A percentile compares a stretch with the other conserved stretches of the same genome.
Conservation (phyloP, 1,139 yeast genomes). For the Debaryomyces udenii region DNA sequence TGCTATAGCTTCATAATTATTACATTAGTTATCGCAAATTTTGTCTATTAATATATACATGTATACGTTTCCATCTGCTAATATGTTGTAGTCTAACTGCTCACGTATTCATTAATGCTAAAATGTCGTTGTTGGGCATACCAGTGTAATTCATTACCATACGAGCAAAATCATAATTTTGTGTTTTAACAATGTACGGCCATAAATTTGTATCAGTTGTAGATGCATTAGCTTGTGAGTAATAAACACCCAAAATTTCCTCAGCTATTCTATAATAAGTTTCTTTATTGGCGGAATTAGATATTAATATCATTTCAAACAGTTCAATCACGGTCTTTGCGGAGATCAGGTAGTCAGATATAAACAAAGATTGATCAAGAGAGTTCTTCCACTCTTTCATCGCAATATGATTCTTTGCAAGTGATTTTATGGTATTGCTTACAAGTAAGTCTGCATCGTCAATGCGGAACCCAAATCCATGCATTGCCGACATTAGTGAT, state of each 20-base stretch:
- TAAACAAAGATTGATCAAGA: background rate
- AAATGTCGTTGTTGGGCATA: conserved; percentile 18
- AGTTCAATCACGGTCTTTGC: conserved; percentile 2
- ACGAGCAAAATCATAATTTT: conserved; percentile 21
- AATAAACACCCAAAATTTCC: conserved; percentile 2
- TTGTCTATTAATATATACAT: conserved; percentile 5
- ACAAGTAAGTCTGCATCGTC: conserved; percentile 1
- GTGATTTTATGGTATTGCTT: background rate
- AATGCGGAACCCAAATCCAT: conserved; percentile 4
- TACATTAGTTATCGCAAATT: background rate
- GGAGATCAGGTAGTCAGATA: background rate
- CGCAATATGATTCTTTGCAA: background rate
- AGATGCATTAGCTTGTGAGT: background rate
- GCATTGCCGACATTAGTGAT: conserved; percentile 4
- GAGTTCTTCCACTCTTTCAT: conserved; percentile 1
- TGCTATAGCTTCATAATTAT: conserved; percentile 1
- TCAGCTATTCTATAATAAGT: conserved; percentile 1
- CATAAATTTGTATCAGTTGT: conserved; percentile 19
- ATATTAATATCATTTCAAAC: conserved; percentile 2
- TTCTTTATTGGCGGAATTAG: background rate
- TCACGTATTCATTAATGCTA: conserved; percentile 13
- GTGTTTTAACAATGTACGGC: conserved; percentile 22
- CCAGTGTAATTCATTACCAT: conserved; percentile 23
- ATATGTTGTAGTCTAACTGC: background rate
- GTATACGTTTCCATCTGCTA: background rate